Base-by-base conservation (phyloP, 805 yeast species). In the Wickerhamiella domercqiae region DNA sequence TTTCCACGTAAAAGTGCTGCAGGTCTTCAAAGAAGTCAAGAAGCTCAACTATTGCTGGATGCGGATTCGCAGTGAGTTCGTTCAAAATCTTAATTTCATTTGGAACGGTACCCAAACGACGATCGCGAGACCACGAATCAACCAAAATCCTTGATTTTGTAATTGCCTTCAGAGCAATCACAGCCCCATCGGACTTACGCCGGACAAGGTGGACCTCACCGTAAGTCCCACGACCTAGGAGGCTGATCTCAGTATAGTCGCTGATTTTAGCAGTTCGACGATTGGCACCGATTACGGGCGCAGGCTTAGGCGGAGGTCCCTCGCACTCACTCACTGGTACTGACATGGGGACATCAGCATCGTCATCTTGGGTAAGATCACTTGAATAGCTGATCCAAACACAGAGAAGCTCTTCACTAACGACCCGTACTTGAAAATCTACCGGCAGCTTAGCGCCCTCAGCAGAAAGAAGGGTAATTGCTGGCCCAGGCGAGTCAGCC, bases 91-190 rank as follows among this genome's bases (percentile, higher is more conserved):
- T 93, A 46, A 90, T 90, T 56, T 90, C 98, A n/a, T 87, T 75
- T 2, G 97, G 97, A 26, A 90, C 78, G 0, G 95, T 86, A 4
- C 98, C 98, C 30, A 90, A 61, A 42, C 70, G 70, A 19, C 94
- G 70, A 56, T 90, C 97, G 39, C 97, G 67, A 2, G 84, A 94
- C 98, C 98, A 90, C 0, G 97, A 84, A 55, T 90, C 98, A 7
- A 90, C 95, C 50, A 90, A 63, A 49, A 90, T 90, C 40, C 94
- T 69, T 48, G 83, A 94, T 51, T 90, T 90, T 53, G 81, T 79
- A 35, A 90, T 90, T 48, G 93, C 75, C 56, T 90, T 90, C 29
- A 51, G 35, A 41, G 86, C 71, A 14, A 90, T 81, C 29, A 83
- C 77, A 43, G 66, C 70, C 54, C 80, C 76, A 54, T 70, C 70